Evolutionary conservation across 2,329 filamentous ascomycete genomes (phyloP), one percentile per base, ranked within the genome.

Genomic region (Aspergillus ochraceoroseus): DNA sequence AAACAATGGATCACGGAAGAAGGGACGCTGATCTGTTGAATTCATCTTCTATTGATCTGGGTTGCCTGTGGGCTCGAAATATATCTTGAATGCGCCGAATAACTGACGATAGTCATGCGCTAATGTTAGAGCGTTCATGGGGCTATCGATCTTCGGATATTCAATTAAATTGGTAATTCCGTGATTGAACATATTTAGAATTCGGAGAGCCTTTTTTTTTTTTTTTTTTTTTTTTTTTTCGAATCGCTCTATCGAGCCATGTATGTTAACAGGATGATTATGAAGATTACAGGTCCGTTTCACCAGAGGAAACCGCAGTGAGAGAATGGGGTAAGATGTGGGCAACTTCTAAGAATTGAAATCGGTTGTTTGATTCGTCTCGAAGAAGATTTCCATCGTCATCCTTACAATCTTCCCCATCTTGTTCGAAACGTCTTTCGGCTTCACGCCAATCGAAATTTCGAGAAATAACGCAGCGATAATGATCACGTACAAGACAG

Each of bases 271-370:
- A 32, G 3, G 5, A 12, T 5, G 23, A 5, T 17, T 15, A 20
- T 15, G n/a, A 12, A 4, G 5, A 5, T 46, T 52, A 46, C 36
- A 55, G 26, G 22, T 55, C 49, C 15, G 35, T 20, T 13, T 51
- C 32, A 34, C 18, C 44, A 29, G 49, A 41, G 29, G 46, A 20
- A 34, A 49, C 35, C 14, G 44, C 46, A 26, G 46, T 54, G 26
- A 55, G 47, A 29, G 32, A 51, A 25, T 50, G 51, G 14, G 52
- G 50, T 17, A 55, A 41, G 27, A 54, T 52, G 36, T 55, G 46
- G 15, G 53, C 48, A 20, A 53, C 48, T 45, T 52, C 52, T 27
- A 55, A 41, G 34, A 36, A 50, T 30, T 47, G 43, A 38, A 52
- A 47, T 12, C 17, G 30, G 12, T 34, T 13, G 11, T 15, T 12